Conservation (phyloP, 1,139 yeast genomes). For the Candida dubliniensis region DNA sequence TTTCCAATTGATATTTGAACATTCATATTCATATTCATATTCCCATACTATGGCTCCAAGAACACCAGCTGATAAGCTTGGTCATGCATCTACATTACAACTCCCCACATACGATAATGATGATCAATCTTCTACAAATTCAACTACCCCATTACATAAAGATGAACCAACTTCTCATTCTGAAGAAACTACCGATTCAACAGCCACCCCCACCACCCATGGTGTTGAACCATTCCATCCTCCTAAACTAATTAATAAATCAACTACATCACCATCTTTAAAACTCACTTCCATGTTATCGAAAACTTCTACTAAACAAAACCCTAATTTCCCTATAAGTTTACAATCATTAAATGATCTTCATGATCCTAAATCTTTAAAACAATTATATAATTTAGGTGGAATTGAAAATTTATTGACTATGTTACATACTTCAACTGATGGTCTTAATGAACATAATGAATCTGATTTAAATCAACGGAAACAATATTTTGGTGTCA, state of each 20-base stretch:
- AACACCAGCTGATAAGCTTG: slow-evolving; percentile 12
- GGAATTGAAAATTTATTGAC: slow-evolving; percentile 34
- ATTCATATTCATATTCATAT: background rate
- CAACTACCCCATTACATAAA: slow-evolving; percentile 16
- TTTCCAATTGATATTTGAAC: no score
- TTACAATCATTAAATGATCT: slow-evolving; percentile 37
- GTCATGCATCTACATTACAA: slow-evolving; percentile 9
- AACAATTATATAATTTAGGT: slow-evolving; percentile 39
- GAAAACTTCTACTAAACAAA: slow-evolving; percentile 5
- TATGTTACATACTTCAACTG: slow-evolving; percentile 39
- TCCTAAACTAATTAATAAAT: background rate
- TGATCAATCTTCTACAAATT: slow-evolving; percentile 14
- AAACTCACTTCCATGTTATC: slow-evolving; percentile 10
- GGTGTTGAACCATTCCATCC: background rate
- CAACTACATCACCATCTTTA: slow-evolving; percentile 6
- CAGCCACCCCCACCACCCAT: background rate
- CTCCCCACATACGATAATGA: slow-evolving; percentile 11
- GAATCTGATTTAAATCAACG: slow-evolving; percentile 36
- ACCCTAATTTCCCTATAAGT: slow-evolving; percentile 13
- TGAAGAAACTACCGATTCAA: background rate
- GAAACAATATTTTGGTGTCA: slow-evolving; percentile 57
- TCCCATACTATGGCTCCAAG: slow-evolving; percentile 12
- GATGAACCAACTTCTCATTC: slow-evolving; percentile 12
- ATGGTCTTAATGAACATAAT: slow-evolving; percentile 45
- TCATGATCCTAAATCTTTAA: slow-evolving; percentile 56